Percentiles rank a stretch among this genome's conserved stretches.
Conservation (phyloP, 768 basidiomycete species). For the Cystobasidium onofrii region DNA sequence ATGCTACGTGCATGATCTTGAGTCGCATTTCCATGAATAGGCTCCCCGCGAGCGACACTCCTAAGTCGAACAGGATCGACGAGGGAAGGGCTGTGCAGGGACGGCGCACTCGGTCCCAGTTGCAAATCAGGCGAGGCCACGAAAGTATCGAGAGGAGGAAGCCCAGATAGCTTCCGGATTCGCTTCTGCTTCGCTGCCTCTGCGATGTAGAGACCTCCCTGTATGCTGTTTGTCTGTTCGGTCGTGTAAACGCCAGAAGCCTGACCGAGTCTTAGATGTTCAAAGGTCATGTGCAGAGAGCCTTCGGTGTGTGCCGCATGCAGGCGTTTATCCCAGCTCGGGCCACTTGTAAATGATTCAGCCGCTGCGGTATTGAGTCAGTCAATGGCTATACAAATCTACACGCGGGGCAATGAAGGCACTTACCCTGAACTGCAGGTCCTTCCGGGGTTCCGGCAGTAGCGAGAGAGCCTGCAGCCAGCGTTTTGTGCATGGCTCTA, state of each 20-base stretch:
- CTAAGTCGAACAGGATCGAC: not conserved
- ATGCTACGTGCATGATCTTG: not conserved
- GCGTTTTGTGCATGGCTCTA: too few relatives aligned
- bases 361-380: too few relatives aligned
- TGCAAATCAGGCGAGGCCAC: too few relatives aligned
- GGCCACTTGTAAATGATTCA: not conserved
- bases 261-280: not conserved
- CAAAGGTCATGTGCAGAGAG: not conserved
- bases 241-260: not conserved
- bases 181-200: too few relatives aligned
- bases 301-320: not conserved
- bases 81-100: not conserved
- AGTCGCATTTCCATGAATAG: not conserved
- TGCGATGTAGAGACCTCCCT: too few relatives aligned
- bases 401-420: too few relatives aligned
- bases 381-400: too few relatives aligned
- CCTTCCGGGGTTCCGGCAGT: too few relatives aligned
- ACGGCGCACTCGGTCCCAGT: not conserved
- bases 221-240: not conserved
- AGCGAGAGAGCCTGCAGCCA: too few relatives aligned
- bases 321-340: not conserved
- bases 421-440: too few relatives aligned
- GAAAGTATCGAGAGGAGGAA: too few relatives aligned
- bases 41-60: not conserved
- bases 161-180: too few relatives aligned